Evolutionary conservation across 257 asterid genomes (phyloP), one percentile per base, ranked within the genome.

Genomic region (Gentiana straminea): DNA sequence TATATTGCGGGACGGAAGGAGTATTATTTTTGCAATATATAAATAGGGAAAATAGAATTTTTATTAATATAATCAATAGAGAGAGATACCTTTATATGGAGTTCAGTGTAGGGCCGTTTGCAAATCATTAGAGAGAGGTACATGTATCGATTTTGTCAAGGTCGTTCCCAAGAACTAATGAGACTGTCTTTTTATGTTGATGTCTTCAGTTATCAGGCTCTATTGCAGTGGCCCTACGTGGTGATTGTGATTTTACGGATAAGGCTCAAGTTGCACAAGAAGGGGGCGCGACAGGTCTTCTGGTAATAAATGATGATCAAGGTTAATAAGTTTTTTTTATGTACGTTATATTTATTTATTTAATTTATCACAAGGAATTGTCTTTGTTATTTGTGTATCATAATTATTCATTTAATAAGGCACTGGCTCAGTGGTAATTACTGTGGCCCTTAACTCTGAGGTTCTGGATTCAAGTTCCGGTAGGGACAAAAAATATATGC

Each of bases 201-300:
- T 47, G 6, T 65, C 59, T 81, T 77, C 71, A 92, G 98, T 54
- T 81, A 73, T 66, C 84, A 65, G 97, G 94, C 62, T 64, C 78
- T 56, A 72, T 92, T 65, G 85, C 81, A 37, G 57, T 92, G 70
- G 94, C 74, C 50, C 51, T 66, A 47, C 97, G 98, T 11, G 98
- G 98, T 70, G 97, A 81, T 55, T 92, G 98, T 63, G 81, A 69
- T 63, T 92, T 92, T 74, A 66, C 81, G 33, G 70, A 73, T 49
- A 92, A 92, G 80, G 98, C 98, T 68, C 59, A 64, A 65, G 65
- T 80, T 50, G 97, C 94, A 48, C 91, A 88, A 81, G 86, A 73
- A 58, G 84, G 79, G 63, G 97, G 91, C 52, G 95, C 98, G 62
- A 69, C 77, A 11, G 98, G 80, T 62, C 61, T 92, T 67, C 70